Evolutionary conservation across 2,329 filamentous ascomycete species (phyloP), one percentile per base, ranked within the genome.

Genomic region (Pseudocercospora crystallina): DNA sequence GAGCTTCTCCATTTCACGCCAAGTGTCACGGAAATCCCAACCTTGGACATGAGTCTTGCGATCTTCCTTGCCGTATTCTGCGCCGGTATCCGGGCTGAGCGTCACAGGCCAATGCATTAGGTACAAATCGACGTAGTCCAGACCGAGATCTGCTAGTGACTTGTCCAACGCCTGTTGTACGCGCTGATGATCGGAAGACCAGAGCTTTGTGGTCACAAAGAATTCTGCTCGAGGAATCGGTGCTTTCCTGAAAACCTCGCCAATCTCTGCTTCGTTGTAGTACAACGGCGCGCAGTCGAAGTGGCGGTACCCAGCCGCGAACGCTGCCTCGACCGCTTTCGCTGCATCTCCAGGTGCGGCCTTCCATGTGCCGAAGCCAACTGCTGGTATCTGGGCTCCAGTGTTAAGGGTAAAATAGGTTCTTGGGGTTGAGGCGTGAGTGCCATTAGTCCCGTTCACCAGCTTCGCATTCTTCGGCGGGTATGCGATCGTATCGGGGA

Each of bases 1-100:
- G 35, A 89, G 73, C 53, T 77, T 79, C 75, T 89, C 86, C 79
- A 90, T 85, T 67, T 80, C 80, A 72, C 84, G 84, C 87, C 87
- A 95, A 39, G 86, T 89, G 53, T 87, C 78, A 68, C 91, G 86
- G 61, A 82, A 49, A 17, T 48, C 46, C 50, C 46, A 49, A 17
- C 46, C 46, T 37, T 49, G 17, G 12, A 52, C 40, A 13, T 54
- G 48, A 3, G 32, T 34, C 17, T 49, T 57, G 7, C 51, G 44
- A 30, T 50, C 52, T 35, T 51, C 36, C 14, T 43, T 39, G 8
- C 49, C 44, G 10, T 47, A 40, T 14, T 49, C 47, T 8, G 37
- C 40, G 9, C 35, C 36, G 5, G 42, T 50, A 11, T 49, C 45
- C 11, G 42, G 34, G 8, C 39, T 43, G 20, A 52, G 34, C 2